Percentiles rank a stretch among this genome's conserved stretches.
Conservation (phyloP, 73 alveolate genomes). For the Urostyla sp. region DNA sequence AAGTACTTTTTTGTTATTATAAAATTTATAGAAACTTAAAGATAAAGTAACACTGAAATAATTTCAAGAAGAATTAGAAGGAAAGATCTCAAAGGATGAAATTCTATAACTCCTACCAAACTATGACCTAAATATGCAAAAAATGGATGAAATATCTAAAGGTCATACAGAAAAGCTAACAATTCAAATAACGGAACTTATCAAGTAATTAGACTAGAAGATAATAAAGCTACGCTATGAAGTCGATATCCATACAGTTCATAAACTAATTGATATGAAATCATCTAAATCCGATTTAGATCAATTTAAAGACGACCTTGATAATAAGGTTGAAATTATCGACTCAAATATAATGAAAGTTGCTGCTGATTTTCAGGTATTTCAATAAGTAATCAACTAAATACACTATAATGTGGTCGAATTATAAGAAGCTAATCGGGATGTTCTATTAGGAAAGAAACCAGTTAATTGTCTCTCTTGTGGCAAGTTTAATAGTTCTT, state of each 20-base stretch:
- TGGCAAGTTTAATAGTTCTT: conserved; percentile 64
- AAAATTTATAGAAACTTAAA: too few relatives aligned
- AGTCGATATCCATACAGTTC: conserved; percentile 54
- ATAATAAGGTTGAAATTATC: conserved; percentile 29
- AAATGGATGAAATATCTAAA: too few relatives aligned
- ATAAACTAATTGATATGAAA: conserved; percentile 20
- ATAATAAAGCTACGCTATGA: conserved; percentile 70
- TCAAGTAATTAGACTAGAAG: conserved; percentile 48
- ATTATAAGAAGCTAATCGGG: conserved; percentile 50
- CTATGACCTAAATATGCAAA: too few relatives aligned
- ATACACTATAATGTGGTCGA: conserved; percentile 36
- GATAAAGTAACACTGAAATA: too few relatives aligned
- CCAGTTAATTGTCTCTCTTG: conserved; percentile 50
- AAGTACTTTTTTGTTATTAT: too few relatives aligned
- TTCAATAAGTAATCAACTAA: conserved; percentile 32
- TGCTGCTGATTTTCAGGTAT: conserved; percentile 63
- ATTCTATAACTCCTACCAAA: too few relatives aligned
- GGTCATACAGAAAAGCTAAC: neutral
- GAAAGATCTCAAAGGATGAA: too few relatives aligned
- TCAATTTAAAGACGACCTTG: conserved; percentile 45
- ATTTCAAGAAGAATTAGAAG: too few relatives aligned
- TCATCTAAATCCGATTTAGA: conserved; percentile 58
- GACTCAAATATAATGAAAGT: conserved; percentile 37
- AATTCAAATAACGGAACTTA: neutral
- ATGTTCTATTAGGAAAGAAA: conserved; percentile 58